Evolutionary conservation across 73 alveolate species (phyloP), one percentile per base, ranked within the genome.

Genomic region (Symbiodinium natans): DNA sequence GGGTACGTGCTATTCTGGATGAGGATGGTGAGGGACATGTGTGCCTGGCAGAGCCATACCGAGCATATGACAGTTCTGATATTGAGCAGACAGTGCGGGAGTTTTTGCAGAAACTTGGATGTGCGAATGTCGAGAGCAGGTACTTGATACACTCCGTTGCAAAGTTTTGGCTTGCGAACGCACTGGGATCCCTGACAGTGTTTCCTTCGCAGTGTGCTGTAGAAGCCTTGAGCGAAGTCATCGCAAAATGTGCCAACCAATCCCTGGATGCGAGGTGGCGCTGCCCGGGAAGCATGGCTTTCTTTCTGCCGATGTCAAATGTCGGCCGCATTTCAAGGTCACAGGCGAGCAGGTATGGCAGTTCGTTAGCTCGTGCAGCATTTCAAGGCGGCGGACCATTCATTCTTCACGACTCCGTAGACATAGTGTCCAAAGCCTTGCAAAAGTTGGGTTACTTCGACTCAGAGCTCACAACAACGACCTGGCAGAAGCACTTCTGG

Each of bases 331-430:
- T 33, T 13, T 34, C 27, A 0, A 25, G 48, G 82, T 3, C 34
- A 2, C 25, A 10, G 56, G 2, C 8, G 19, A 7, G 40, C 39
- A 33, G 0, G 13, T 86, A 5, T 56, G 94, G 94, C 27, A 86
- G 63, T 43, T 1, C 4, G 3, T 59, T 34, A 8, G 83, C 84
- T 3, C 2, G 40, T 9, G 29, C 17, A 3, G 71, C 54, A 1
- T 86, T 86, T 34, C 83, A 29, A 15, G 94, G 94, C 2, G 94
- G 94, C 3, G 94, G 94, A 43, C 94, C 94, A 17, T 54, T 86
- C 25, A 21, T 86, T 41, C 33, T 86, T 8, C 27, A 38, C 40
- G 94, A 86, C 71, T 86, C 94, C 29, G 21, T 13, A 21, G 84
- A 56, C 42, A 8, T 52, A 40, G 41, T 29, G 0, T 41, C 40